A percentile compares a stretch with the other conserved stretches of the same genome.
Evolutionary conservation across 1,284 basidiomycete species (phyloP).

Genomic region (Crucibulum parvulum): DNA sequence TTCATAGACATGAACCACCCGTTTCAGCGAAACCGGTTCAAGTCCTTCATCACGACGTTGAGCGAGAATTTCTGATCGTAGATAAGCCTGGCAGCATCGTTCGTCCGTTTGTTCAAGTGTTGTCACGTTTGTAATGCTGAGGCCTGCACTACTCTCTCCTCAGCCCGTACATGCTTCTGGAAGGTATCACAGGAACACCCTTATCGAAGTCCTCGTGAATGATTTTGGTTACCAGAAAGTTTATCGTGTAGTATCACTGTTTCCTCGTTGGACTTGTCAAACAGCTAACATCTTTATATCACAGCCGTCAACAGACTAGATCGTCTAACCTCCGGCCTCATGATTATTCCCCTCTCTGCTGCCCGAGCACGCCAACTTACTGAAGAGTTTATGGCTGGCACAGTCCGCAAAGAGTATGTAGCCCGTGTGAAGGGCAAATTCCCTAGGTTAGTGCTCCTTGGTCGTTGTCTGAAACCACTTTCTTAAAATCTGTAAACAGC

Average conservation of each 20-base stretch:
- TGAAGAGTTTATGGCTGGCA: conserved; percentile 82
- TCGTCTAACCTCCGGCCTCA: conserved; percentile 93
- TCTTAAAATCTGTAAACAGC: conserved; percentile 43
- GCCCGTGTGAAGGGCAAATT: conserved; percentile 88
- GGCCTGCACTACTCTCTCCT: conserved; percentile 9
- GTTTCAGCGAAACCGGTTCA: conserved; percentile 89
- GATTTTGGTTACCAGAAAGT: conserved; percentile 88
- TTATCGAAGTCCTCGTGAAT: conserved; percentile 86
- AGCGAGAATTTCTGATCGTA: conserved; percentile 88
- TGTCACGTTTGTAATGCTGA: conserved; percentile 1
- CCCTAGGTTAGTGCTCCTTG: conserved; percentile 63
- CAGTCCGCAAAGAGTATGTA: conserved; percentile 90
- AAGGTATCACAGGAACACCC: conserved; percentile 86
- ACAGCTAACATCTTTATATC: conserved; percentile 34
- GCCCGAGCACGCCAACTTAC: conserved; percentile 78
- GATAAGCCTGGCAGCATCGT: conserved; percentile 95
- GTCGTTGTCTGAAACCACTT: neutral
- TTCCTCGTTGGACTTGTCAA: conserved; percentile 3
- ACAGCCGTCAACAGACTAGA: conserved; percentile 92
- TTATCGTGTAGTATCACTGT: conserved; percentile 68
- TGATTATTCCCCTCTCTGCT: conserved; percentile 89
- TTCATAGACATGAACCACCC: conserved; percentile 96
- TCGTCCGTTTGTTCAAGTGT: conserved; percentile 43
- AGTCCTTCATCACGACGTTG: conserved; percentile 80
- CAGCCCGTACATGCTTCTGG: conserved; percentile 92